Evolutionary conservation across 2,329 filamentous ascomycete genomes (phyloP).

Genomic region (Diaporthe sp.): DNA sequence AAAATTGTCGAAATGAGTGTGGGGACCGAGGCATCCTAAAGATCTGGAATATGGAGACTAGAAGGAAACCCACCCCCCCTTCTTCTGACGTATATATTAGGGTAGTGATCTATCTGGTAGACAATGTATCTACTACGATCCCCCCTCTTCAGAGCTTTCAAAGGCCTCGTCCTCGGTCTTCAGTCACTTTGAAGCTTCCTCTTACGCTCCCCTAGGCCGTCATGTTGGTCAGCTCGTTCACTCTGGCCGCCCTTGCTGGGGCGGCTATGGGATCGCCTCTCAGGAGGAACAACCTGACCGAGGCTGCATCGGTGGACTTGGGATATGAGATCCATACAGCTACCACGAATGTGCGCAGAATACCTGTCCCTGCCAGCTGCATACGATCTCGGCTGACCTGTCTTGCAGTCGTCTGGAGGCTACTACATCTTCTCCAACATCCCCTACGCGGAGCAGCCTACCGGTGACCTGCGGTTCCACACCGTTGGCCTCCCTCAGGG

Average conservation of each 20-base stretch:
- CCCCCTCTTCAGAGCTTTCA: background rate
- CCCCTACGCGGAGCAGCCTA: slow-evolving; percentile 54
- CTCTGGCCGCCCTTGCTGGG: background rate
- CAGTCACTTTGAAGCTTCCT: background rate
- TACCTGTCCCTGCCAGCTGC: too few relatives aligned
- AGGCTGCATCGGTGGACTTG: slow-evolving; percentile 45
- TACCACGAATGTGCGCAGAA: slow-evolving; percentile 44
- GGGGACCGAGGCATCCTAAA: slow-evolving; percentile 2
- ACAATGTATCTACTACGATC: background rate
- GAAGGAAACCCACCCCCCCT: background rate
- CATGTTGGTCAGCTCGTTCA: background rate
- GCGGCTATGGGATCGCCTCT: slow-evolving; percentile 18
- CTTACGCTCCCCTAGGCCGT: too few relatives aligned
- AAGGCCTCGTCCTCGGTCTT: background rate
- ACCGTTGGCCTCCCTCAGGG: slow-evolving; percentile 48
- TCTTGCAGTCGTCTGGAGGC: slow-evolving; percentile 47
- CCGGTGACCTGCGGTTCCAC: slow-evolving; percentile 53
- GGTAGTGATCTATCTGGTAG: background rate
- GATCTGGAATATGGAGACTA: background rate
- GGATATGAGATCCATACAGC: slow-evolving; percentile 49
- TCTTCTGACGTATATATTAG: slow-evolving; percentile 3
- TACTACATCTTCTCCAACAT: slow-evolving; percentile 58
- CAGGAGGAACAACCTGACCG: background rate
- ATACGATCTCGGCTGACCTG: background rate
- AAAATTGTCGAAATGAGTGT: background rate